Base-by-base conservation (phyloP, 805 yeast genomes). In the Wickerhamiella cacticola region DNA sequence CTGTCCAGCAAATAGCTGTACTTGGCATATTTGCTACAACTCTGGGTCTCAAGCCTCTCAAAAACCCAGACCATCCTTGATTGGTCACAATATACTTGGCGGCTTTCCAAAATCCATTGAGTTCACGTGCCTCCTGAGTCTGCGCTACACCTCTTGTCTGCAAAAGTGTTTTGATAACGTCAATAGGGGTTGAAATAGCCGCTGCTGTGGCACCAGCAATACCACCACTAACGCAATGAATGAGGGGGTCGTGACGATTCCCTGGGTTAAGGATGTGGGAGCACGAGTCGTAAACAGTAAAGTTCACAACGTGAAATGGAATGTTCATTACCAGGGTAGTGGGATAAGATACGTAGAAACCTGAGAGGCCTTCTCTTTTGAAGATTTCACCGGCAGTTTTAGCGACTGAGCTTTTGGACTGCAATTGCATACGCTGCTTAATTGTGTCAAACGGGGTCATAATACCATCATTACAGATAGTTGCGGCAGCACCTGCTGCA, bases 361-460 rank as follows among this genome's bases (percentile, higher is more conserved):
- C 87, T n/a, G 72, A 62, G 24, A 84, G 56, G 21, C 73, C 72
- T 50, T 68, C 73, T 22, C 49, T 52, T 12, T 59, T 51, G 57
- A 56, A 64, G 33, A 69, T 62, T 40, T 50, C 48, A 2, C 48
- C 36, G 3, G 66, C 65, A n/a, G 59, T 55, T 10, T 42, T 34
- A 10, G 41, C 25, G 13, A 61, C 52, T n/a, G 54, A 36, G 47
- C 26, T 49, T 46, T 38, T 42, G 48, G 46, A 50, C 40, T 49
- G 49, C 28, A 74, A 58, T 65, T 89, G 98, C 95, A 89, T 87
- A 65, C 97, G 74, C 68, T 89, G 98, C 63, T 89, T 89, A 49
- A 92, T 69, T 23, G 89, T 94, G 60, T 89, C 98, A 59, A 89
- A 89, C 25, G 98, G 98, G 53, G 92, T 89, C 97, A 89, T 89